phyloP scores from a whole-genome alignment of 179 eudicot genomes.

The Carnegiea gigantea region DNA sequence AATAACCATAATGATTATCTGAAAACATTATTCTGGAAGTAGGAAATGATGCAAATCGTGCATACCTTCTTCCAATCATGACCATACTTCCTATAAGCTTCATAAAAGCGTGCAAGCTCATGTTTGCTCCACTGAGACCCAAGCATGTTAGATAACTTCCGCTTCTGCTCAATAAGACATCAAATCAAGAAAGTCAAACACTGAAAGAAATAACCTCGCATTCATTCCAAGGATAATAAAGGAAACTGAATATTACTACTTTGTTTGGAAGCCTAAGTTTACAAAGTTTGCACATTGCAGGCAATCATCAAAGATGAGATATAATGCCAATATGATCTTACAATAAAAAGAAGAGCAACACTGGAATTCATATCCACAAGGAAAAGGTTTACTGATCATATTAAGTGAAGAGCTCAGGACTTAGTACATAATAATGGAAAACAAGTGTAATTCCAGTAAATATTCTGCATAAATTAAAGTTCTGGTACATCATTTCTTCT shows the following conservation, averaged over 20 bases:
- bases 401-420: not conserved
- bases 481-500: not conserved
- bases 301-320: not conserved
- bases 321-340: not conserved
- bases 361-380: not conserved
- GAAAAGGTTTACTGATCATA: not conserved
- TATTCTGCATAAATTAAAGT: not conserved
- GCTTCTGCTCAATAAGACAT: slow-evolving; percentile 38
- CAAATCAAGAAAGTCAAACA: slow-evolving; percentile 18
- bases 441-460: not conserved
- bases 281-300: not conserved
- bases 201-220: not conserved
- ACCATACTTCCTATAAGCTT: slow-evolving; percentile 52
- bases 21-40: not conserved
- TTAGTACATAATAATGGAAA: not conserved
- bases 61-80: slow-evolving; percentile 61
- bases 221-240: not conserved
- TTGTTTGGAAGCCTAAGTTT: not conserved
- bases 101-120: slow-evolving; percentile 52
- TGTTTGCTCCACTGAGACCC: slow-evolving; percentile 57
- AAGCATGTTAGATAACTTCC: slow-evolving; percentile 43
- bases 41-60: not conserved
- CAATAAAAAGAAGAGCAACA: not conserved
- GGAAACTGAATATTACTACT: not conserved
- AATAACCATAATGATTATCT: not conserved